A percentile compares a stretch with the other conserved stretches of the same genome.
Conservation (phyloP, 2,329 filamentous ascomycete genomes). For the Aspergillus novoparasiticus region DNA sequence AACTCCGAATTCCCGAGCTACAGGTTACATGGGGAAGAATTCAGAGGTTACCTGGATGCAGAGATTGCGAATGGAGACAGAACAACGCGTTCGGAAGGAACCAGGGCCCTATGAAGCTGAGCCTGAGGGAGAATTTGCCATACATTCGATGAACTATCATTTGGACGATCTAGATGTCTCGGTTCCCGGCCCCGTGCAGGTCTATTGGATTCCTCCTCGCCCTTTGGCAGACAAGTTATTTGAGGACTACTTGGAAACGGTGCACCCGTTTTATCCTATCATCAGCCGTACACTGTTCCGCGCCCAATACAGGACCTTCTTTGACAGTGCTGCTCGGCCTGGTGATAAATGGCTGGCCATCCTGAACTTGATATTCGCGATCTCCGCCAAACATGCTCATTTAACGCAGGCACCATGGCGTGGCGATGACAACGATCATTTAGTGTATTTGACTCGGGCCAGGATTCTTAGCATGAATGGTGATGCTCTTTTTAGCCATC, state of each 20-base stretch:
- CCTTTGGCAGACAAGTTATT: slow-evolving; percentile 45
- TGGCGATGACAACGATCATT: slow-evolving; percentile 45
- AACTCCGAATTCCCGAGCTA: slow-evolving; percentile 38
- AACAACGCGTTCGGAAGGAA: slow-evolving; percentile 33
- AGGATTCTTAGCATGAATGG: slow-evolving; percentile 46
- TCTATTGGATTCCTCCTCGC: slow-evolving; percentile 46
- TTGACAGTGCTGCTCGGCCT: slow-evolving; percentile 35
- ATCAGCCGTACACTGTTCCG: slow-evolving; percentile 45
- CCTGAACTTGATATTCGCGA: slow-evolving; percentile 51
- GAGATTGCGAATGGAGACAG: slow-evolving; percentile 41
- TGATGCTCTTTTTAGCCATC: slow-evolving; percentile 46
- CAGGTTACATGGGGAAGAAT: slow-evolving; percentile 50
- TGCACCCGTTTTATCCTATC: slow-evolving; percentile 50
- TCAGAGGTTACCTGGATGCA: slow-evolving; percentile 52
- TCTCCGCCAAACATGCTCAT: slow-evolving; percentile 47
- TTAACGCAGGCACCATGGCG: slow-evolving; percentile 46
- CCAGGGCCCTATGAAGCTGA: slow-evolving; percentile 32
- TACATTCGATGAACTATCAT: slow-evolving; percentile 44
- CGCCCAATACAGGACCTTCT: slow-evolving; percentile 44
- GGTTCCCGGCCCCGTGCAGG: slow-evolving; percentile 42
- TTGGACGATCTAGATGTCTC: slow-evolving; percentile 48
- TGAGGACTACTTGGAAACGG: slow-evolving; percentile 44
- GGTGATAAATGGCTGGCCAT: slow-evolving; percentile 49
- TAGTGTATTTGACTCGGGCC: slow-evolving; percentile 48
- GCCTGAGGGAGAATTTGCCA: slow-evolving; percentile 34